Conservation (phyloP, 192 early-diverging fungal species). For the Hyaloraphidium curvatum region DNA sequence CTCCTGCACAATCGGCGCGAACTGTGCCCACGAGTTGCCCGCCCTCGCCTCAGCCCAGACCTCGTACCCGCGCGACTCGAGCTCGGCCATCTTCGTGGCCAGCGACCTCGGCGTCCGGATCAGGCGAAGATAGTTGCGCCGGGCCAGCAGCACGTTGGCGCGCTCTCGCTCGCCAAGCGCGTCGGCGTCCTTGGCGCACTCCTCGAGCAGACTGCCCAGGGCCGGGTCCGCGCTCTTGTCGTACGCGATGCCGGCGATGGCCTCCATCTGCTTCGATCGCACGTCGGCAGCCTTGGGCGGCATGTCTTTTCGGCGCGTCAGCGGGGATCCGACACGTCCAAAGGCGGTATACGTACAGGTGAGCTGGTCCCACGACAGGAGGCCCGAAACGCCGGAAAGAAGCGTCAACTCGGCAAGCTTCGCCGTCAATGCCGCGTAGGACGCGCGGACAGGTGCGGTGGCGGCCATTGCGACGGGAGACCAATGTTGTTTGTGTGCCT, state of each 20-base stretch:
- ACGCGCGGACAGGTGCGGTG: too few relatives aligned
- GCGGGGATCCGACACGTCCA: too few relatives aligned
- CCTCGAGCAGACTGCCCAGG: slow-evolving; percentile 13
- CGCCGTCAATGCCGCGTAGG: too few relatives aligned
- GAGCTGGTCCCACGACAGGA: too few relatives aligned
- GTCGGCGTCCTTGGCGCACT: slow-evolving; percentile 10
- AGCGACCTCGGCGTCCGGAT: not conserved
- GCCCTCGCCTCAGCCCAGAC: slow-evolving; percentile 19
- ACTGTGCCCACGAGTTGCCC: slow-evolving; percentile 13
- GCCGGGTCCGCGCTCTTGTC: slow-evolving; percentile 9
- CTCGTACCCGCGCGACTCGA: not conserved
- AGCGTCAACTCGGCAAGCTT: too few relatives aligned
- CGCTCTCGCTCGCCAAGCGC: not conserved
- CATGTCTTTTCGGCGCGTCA: too few relatives aligned
- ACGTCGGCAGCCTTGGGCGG: slow-evolving; percentile 12
- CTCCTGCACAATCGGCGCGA: slow-evolving; percentile 15
- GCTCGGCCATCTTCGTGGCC: not conserved
- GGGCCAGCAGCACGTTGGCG: not conserved
- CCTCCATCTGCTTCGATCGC: slow-evolving; percentile 6
- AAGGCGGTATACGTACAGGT: too few relatives aligned
- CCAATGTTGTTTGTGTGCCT: too few relatives aligned
- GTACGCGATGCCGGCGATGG: slow-evolving; percentile 10
- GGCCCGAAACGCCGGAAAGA: too few relatives aligned
- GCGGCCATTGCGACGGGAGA: too few relatives aligned
- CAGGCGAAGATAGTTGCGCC: not conserved